These are phyloP conservation scores for Cryptosporidium ryanae DNA, from an alignment of 169 alveolate genomes.

Conservation along the genomic window DNA sequence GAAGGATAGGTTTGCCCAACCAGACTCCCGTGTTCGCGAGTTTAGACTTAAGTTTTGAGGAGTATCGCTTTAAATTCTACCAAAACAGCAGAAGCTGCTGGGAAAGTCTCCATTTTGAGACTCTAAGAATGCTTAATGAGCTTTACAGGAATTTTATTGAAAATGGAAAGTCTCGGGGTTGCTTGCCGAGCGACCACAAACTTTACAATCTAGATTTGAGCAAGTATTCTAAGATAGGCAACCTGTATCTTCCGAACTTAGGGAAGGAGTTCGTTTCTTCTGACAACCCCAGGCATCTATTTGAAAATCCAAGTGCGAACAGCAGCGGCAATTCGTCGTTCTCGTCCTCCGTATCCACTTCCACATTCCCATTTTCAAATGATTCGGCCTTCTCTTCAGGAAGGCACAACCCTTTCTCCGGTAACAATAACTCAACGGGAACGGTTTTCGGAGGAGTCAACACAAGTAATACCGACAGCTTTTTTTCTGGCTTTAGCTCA, in stretches of 20 bases:
- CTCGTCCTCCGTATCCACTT: no score
- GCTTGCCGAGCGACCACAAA: slow-evolving; percentile 21
- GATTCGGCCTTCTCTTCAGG: not conserved
- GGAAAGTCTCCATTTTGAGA: slow-evolving; percentile 33
- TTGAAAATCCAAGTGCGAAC: no score
- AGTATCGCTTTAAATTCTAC: slow-evolving; percentile 58
- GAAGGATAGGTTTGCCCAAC: slow-evolving; percentile 34
- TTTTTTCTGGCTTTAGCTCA: not conserved
- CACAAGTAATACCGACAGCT: not conserved
- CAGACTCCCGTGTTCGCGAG: slow-evolving; percentile 43
- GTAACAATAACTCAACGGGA: not conserved
- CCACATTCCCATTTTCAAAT: not conserved
- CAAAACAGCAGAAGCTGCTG: slow-evolving; percentile 28
- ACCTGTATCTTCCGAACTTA: slow-evolving; percentile 39
- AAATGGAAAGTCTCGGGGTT: slow-evolving; percentile 8
- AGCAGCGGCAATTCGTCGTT: no score
- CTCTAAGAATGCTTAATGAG: slow-evolving; percentile 3
- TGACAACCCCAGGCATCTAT: not conserved
- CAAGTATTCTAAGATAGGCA: slow-evolving; percentile 50
- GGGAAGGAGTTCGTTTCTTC: slow-evolving; percentile 32
- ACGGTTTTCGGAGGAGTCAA: slow-evolving; percentile 13
- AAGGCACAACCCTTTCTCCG: not conserved
- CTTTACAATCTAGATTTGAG: slow-evolving; percentile 39
- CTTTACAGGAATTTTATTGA: slow-evolving; percentile 19
- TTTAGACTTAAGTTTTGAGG: slow-evolving; percentile 54